phyloP scores from a whole-genome alignment of 176 grass and related monocot genomes.

The Neostapfia colusana region DNA sequence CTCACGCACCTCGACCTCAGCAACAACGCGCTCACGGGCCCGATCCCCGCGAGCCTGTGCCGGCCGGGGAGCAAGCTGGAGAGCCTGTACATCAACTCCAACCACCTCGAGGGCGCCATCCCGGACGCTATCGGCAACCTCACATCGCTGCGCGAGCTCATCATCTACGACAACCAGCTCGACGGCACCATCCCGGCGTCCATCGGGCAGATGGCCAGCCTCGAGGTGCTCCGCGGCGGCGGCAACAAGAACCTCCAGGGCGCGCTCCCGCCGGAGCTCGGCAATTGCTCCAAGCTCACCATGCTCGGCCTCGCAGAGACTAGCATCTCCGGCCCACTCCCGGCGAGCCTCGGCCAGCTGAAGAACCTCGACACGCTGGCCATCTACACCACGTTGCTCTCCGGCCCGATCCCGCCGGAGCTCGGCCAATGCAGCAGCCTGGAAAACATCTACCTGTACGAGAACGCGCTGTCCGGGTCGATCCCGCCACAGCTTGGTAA shows the following conservation, averaged over 20 bases:
- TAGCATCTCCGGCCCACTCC: constrained; percentile 64
- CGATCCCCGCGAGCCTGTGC: constrained; percentile 58
- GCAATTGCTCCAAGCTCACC: constrained; percentile 57
- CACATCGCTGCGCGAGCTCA: constrained; percentile 51
- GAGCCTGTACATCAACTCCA: constrained; percentile 60
- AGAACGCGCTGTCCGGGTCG: constrained; percentile 66
- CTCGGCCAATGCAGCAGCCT: constrained; percentile 57
- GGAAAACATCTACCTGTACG: constrained; percentile 73
- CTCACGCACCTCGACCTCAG: constrained; percentile 72
- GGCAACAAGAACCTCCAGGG: constrained; percentile 81
- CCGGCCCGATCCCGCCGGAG: constrained; percentile 68
- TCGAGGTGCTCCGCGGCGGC: constrained; percentile 61
- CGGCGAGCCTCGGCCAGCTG: constrained; percentile 50
- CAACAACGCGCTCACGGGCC: constrained; percentile 67
- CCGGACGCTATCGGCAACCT: constrained; percentile 60
- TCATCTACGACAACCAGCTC: constrained; percentile 86
- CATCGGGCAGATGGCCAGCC: constrained; percentile 48
- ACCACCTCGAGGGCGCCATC: constrained; percentile 65
- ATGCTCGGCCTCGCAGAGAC: constrained; percentile 83
- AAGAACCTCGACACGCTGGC: constrained; percentile 68
- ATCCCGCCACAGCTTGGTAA: constrained; percentile 68
- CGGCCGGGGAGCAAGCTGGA: constrained; percentile 62
- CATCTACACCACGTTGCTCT: constrained; percentile 73
- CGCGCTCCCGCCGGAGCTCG: constrained; percentile 57
- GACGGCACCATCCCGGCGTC: constrained; percentile 61